Evolutionary conservation across 495 filamentous ascomycete species (phyloP), one percentile per base, ranked within the genome.

Genomic region (Neurospora sp.): DNA sequence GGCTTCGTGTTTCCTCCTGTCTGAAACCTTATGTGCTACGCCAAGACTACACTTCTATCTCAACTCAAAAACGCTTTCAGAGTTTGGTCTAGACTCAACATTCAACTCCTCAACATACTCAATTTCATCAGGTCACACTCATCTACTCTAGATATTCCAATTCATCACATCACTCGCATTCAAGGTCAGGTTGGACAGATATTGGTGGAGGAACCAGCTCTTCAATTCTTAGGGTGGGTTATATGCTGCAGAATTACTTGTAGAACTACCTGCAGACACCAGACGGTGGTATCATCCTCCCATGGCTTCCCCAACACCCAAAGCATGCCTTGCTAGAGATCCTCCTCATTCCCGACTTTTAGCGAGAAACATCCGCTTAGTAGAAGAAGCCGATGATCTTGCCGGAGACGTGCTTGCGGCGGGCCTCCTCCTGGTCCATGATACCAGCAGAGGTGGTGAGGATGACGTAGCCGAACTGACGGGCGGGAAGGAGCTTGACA

Each of bases 391-490:
- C 94, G 77, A 96, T 89, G 84, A 97, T 93, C 89, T 97, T 97
- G 84, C 94, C 94, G 78, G 93, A 89, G 81, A 95, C 93, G 87
- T 98, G 96, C 89, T 98, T 98, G 84, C 96, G 88, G 82, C 96
- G 89, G 74, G 96, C 96, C 90, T 99, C 96, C 88, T 98, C 96
- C 85, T 99, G 96, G 87, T 99, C 96, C 95, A 99, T 98, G 83
- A 99, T 98, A 82, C 96, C 96, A 72, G 96, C 93, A 71, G 93
- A 97, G 85, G 96, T 99, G 82, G 96, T 99, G 81, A 98, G 91
- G 85, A 99, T 94, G 82, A 99, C 93, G 88, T 91, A 98, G 79
- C 96, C 96, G 89, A 99, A 98, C 86, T 99, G 96, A 97, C 96
- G 96, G 73, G 96, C 93, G 74, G 96, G 96, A 59, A 98, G 88